Evolutionary conservation across 768 basidiomycete genomes (phyloP).

Genomic region (Gymnopilus dilepis): DNA sequence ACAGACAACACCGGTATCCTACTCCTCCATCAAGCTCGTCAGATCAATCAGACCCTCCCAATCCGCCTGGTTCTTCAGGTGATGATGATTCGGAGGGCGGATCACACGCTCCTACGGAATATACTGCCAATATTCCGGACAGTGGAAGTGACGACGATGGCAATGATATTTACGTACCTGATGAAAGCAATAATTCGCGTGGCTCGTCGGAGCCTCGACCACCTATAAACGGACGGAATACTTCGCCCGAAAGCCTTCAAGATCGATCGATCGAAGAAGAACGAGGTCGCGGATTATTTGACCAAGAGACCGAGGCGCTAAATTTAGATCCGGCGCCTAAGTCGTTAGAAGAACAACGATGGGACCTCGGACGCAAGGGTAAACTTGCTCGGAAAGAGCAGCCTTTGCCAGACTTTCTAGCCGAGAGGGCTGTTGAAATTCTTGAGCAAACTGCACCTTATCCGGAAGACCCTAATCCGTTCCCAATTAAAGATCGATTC

Average conservation of each 20-base stretch:
- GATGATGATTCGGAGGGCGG: background rate
- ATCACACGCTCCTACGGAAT: background rate
- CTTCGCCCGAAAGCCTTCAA: background rate
- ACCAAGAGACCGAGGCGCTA: background rate
- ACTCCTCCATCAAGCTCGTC: background rate
- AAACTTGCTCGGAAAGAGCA: too few species aligned
- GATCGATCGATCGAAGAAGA: background rate
- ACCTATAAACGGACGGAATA: background rate
- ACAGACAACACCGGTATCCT: conserved; percentile 3
- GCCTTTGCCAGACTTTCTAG: background rate
- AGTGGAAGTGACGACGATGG: background rate
- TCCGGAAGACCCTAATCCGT: background rate
- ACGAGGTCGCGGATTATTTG: background rate
- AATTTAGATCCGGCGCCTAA: background rate
- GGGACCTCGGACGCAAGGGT: background rate
- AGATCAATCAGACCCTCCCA: too few species aligned
- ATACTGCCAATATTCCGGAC: background rate
- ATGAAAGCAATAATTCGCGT: background rate
- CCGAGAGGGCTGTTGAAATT: background rate
- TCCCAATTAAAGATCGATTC: background rate
- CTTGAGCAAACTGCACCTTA: background rate
- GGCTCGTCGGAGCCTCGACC: background rate
- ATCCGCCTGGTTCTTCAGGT: background rate
- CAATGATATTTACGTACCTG: background rate
- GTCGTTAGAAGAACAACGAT: background rate